Percentiles rank a stretch among this genome's conserved stretches.
phyloP scores from a whole-genome alignment of 805 yeast species.

The Zygosaccharomyces rouxii region DNA sequence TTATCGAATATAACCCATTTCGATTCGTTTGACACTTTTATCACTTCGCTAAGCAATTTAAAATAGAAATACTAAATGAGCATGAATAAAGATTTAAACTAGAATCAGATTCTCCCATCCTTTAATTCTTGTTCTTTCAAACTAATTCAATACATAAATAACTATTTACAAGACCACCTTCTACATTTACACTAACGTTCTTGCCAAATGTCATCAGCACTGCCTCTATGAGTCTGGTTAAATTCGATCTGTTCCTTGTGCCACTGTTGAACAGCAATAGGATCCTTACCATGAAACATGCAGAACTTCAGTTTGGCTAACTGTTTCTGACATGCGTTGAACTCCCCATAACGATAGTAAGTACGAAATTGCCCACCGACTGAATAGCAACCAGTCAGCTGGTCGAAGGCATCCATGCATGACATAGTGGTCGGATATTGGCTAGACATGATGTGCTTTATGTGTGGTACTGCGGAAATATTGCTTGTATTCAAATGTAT shows the following conservation, averaged over 20 bases:
- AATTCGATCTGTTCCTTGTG: conserved; percentile 55
- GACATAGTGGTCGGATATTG: conserved; percentile 49
- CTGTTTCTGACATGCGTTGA: conserved; percentile 65
- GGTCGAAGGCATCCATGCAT: conserved; percentile 82
- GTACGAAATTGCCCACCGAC: conserved; percentile 84
- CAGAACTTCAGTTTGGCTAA: conserved; percentile 80
- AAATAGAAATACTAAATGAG: not conserved
- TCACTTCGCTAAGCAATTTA: not conserved
- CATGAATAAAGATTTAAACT: not conserved
- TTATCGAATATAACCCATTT: not conserved
- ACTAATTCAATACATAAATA: not conserved
- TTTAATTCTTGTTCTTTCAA: not conserved
- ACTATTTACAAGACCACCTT: not conserved
- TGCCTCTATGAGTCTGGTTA: conserved; percentile 60
- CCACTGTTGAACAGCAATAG: conserved; percentile 64
- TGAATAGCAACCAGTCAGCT: conserved; percentile 79
- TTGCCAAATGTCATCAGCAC: conserved; percentile 85
- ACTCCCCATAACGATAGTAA: conserved; percentile 78
- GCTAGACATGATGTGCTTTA: conserved; percentile 14
- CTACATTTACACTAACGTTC: conserved; percentile 17
- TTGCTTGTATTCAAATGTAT: not conserved
- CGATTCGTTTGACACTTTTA: not conserved
- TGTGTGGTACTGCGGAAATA: not conserved
- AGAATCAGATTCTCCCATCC: not conserved
- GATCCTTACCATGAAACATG: conserved; percentile 49